These are phyloP conservation scores for Biscogniauxia mediterranea DNA, from an alignment of 2,329 filamentous ascomycete species.

Conservation along the genomic window DNA sequence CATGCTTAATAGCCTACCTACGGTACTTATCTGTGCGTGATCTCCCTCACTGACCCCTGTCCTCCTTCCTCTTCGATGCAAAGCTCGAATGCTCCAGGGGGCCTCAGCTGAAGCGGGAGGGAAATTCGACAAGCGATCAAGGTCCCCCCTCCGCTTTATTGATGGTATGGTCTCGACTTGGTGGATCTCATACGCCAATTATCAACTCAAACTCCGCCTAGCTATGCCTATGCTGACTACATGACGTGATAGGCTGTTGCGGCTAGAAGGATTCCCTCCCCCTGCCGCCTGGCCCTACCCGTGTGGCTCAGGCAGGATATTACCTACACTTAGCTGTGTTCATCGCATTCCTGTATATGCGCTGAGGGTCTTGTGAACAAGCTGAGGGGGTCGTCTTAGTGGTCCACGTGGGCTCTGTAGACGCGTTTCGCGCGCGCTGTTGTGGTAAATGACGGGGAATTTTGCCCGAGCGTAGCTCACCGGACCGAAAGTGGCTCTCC, in stretches of 20 bases:
- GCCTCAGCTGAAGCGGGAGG: background rate
- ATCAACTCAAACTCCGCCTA: background rate
- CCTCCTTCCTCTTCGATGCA: background rate
- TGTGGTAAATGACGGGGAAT: too few relatives aligned
- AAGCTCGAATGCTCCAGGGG: background rate
- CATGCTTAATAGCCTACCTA: too few relatives aligned
- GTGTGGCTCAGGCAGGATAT: background rate
- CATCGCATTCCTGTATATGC: too few relatives aligned
- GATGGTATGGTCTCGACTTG: background rate
- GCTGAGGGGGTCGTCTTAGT: too few relatives aligned
- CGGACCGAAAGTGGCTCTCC: too few relatives aligned
- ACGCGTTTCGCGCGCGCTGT: too few relatives aligned
- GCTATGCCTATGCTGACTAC: background rate
- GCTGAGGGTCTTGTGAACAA: too few relatives aligned
- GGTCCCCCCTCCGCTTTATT: background rate
- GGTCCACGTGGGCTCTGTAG: too few relatives aligned
- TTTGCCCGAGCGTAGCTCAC: too few relatives aligned
- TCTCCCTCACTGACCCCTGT: background rate
- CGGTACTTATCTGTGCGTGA: background rate
- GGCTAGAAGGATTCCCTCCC: background rate
- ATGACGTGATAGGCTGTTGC: background rate
- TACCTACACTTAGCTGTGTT: background rate
- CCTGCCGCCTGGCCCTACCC: background rate
- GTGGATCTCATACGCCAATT: background rate
- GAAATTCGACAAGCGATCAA: background rate